phyloP scores from a whole-genome alignment of 495 filamentous ascomycete genomes.

The Penicillium alfredii region DNA sequence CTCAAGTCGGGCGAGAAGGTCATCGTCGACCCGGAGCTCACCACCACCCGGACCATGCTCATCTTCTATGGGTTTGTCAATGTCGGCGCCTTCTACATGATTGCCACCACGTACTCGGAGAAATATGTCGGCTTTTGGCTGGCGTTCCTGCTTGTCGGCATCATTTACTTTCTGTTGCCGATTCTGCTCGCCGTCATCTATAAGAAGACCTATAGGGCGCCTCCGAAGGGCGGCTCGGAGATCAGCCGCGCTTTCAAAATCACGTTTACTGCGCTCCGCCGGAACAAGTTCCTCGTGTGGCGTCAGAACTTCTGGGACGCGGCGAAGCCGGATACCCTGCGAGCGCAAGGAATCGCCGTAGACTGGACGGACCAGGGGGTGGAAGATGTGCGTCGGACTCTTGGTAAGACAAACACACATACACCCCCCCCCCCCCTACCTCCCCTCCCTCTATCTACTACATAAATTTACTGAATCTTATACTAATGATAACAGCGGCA shows the following conservation, averaged over 20 bases:
- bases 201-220: constrained; percentile 41
- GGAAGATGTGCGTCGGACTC: constrained; percentile 40
- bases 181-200: constrained; percentile 45
- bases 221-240: constrained; percentile 45
- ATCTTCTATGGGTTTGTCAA: constrained; percentile 37
- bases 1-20: constrained; percentile 36
- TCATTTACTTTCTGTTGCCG: constrained; percentile 51
- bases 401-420: too few relatives aligned
- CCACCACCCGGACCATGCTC: constrained; percentile 29
- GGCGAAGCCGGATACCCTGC: constrained; percentile 56
- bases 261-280: constrained; percentile 45
- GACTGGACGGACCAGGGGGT: constrained; percentile 46
- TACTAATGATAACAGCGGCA: constrained; percentile 25
- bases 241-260: constrained; percentile 52
- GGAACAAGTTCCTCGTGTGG: constrained; percentile 52
- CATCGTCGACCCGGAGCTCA: constrained; percentile 34
- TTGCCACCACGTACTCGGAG: constrained; percentile 35
- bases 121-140: constrained; percentile 39
- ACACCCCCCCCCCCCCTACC: too few relatives aligned
- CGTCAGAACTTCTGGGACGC: constrained; percentile 56
- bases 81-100: constrained; percentile 32
- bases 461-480: not conserved
- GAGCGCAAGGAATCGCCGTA: constrained; percentile 38
- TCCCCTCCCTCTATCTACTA: not conserved
- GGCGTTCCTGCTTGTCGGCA: constrained; percentile 28